phyloP scores from a whole-genome alignment of 768 basidiomycete species.

The Thelephora aurantiotincta region DNA sequence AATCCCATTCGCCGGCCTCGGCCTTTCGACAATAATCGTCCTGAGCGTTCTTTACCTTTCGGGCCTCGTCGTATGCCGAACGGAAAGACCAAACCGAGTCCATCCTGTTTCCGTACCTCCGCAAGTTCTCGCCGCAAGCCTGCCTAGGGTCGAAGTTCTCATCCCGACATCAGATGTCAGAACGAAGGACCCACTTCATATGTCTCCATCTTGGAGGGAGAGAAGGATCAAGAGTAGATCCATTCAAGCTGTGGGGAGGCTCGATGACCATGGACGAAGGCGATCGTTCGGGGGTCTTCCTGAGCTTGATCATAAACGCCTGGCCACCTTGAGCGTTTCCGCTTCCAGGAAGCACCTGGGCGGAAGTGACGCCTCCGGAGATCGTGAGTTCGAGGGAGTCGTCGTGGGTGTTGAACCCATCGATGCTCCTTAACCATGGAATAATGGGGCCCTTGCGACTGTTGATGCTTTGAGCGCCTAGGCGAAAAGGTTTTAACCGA shows the following conservation, averaged over 20 bases:
- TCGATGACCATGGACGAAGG: constrained; percentile 77
- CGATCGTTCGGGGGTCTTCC: constrained; percentile 63
- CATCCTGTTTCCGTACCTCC: constrained; percentile 36
- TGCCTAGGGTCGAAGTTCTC: constrained; percentile 14
- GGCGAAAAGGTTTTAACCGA: background rate
- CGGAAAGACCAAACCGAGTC: constrained; percentile 71
- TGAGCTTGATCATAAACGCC: constrained; percentile 76
- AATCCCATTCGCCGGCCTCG: constrained; percentile 27
- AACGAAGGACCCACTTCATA: constrained; percentile 43
- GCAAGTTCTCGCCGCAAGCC: constrained; percentile 27
- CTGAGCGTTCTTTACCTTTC: constrained; percentile 51
- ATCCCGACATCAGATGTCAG: constrained; percentile 1
- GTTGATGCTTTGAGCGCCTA: constrained; percentile 44
- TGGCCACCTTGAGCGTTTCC: constrained; percentile 75
- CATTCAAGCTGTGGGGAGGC: constrained; percentile 53
- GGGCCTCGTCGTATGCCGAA: constrained; percentile 66
- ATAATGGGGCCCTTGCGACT: constrained; percentile 53
- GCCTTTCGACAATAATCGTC: constrained; percentile 58
- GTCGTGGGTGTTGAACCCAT: constrained; percentile 82
- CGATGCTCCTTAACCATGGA: constrained; percentile 72
- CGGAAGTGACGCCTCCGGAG: constrained; percentile 81
- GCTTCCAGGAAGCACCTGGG: constrained; percentile 68
- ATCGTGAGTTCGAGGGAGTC: constrained; percentile 58
- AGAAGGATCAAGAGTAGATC: constrained; percentile 23
- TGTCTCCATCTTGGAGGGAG: constrained; percentile 57